Percentiles rank a stretch among this genome's conserved stretches.
Conservation (phyloP, 2,329 filamentous ascomycete species). For the Colletotrichum brevisporum region DNA sequence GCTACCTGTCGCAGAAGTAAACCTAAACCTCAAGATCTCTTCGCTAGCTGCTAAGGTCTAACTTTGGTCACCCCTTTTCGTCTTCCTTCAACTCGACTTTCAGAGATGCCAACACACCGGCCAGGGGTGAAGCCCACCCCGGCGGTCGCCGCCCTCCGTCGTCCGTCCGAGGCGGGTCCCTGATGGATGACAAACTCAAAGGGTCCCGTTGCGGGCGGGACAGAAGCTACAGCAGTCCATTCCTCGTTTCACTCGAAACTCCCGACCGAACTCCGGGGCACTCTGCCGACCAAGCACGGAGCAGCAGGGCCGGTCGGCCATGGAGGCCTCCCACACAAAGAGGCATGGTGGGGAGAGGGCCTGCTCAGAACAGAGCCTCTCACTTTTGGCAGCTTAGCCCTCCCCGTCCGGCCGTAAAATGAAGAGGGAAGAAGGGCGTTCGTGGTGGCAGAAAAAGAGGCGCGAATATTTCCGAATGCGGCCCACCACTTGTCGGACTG, state of each 20-base stretch:
- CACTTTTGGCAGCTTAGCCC: too few species aligned
- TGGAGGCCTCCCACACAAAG: too few species aligned
- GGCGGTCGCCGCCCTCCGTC: neutral
- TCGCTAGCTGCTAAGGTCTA: neutral
- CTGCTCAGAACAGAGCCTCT: constrained; percentile 1
- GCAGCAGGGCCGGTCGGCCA: too few species aligned
- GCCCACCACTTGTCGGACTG: neutral
- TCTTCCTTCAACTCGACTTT: constrained; percentile 16
- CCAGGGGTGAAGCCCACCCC: neutral
- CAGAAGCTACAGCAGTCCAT: constrained; percentile 11
- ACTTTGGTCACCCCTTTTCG: neutral
- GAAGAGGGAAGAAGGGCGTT: neutral
- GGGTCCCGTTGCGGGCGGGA: neutral
- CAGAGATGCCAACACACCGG: neutral
- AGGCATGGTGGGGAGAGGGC: neutral
- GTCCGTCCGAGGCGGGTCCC: constrained; percentile 24
- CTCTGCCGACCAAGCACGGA: constrained; percentile 30
- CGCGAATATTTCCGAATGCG: constrained; percentile 31
- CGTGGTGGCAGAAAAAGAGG: constrained; percentile 1
- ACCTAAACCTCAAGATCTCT: constrained; percentile 10
- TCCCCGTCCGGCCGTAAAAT: constrained; percentile 12
- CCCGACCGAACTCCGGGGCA: constrained; percentile 31
- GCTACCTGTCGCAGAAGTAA: constrained; percentile 7
- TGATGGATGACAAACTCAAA: constrained; percentile 25
- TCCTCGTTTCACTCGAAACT: constrained; percentile 32